Evolutionary conservation across 2,329 filamentous ascomycete species (phyloP), one percentile per base, ranked within the genome.

Genomic region (Arachnopeziza araneosa): DNA sequence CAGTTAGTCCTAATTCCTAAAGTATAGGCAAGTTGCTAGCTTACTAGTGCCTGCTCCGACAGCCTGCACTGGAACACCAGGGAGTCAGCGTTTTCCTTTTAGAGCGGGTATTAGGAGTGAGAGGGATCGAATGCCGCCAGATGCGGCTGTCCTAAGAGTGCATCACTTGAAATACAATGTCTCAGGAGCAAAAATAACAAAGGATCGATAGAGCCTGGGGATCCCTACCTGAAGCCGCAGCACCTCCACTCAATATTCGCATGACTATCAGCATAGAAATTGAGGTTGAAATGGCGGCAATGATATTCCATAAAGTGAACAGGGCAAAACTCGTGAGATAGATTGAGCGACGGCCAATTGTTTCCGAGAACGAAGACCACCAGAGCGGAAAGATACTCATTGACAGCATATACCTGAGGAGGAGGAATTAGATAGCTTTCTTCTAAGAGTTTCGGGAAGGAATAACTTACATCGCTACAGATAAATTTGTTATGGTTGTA

Each of bases 361-460:
- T 79, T 67, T 95, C 91, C 9, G 88, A 91, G 69, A 95, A 92
- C 1, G 87, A 87, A 0, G 88, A 91, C 75, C 75, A 95, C 90
- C 90, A 95, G 0, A 96, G 79, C 0, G 91, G 91, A 66, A 92
- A 93, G 52, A 95, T 90, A 58, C 86, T 84, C 89, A 95, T 91
- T 67, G 83, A 78, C 4, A 95, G 78, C 89, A 95, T 91, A 72
- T 93, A 95, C 36, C 36, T 44, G 17, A 44, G 17, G 10, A 44
- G 17, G 10, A 44, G 17, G 4, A 19, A 44, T 44, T 14, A 44
- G 36, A 8, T 44, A 44, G 6, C 17, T 44, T 44, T 14, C 10
- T 44, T 44, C 26, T 30, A 30, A 30, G 4, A 30, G n/a, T n/a
- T n/a, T 30, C 26, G 9, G 26, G 26, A 30, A 30, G 4, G 26